These are phyloP conservation scores for Tricholomella constricta DNA, from an alignment of 768 basidiomycete genomes.

Conservation along the genomic window DNA sequence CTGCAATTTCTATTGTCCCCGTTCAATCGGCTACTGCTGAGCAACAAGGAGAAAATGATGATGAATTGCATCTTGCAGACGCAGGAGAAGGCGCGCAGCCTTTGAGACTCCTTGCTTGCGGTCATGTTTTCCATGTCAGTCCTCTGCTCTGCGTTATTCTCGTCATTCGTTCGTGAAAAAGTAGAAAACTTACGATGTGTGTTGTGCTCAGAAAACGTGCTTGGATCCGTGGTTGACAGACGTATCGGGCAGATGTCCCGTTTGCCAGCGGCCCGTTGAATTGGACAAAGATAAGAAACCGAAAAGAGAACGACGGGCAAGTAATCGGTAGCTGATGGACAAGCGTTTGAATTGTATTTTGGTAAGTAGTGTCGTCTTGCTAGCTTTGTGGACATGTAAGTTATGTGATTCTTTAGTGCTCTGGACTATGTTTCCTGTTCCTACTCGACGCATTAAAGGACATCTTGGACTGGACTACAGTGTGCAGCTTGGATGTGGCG, in stretches of 20 bases:
- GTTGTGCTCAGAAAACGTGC: conserved; percentile 68
- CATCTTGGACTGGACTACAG: too few species aligned
- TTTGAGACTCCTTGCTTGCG: conserved; percentile 72
- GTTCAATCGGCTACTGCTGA: not conserved
- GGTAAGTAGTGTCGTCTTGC: not conserved
- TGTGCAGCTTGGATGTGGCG: too few species aligned
- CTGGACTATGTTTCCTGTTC: too few species aligned
- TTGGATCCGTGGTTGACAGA: conserved; percentile 87
- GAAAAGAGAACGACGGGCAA: conserved; percentile 7
- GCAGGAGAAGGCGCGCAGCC: conserved; percentile 79
- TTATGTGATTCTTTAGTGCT: too few species aligned
- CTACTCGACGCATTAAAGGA: too few species aligned
- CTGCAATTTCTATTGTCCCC: not conserved
- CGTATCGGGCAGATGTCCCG: conserved; percentile 85
- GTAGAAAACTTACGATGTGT: conserved; percentile 4
- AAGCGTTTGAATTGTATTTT: too few species aligned
- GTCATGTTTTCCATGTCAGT: conserved; percentile 90
- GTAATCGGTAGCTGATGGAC: not conserved
- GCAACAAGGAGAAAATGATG: conserved; percentile 3
- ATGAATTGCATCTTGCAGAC: conserved; percentile 57
- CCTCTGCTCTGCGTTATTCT: not conserved
- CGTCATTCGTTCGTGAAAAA: not conserved
- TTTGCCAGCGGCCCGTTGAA: conserved; percentile 79
- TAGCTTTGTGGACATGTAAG: not conserved
- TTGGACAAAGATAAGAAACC: conserved; percentile 31